Evolutionary conservation across 345 rosid species (phyloP).

Genomic region (Hibiscus tridactylites): DNA sequence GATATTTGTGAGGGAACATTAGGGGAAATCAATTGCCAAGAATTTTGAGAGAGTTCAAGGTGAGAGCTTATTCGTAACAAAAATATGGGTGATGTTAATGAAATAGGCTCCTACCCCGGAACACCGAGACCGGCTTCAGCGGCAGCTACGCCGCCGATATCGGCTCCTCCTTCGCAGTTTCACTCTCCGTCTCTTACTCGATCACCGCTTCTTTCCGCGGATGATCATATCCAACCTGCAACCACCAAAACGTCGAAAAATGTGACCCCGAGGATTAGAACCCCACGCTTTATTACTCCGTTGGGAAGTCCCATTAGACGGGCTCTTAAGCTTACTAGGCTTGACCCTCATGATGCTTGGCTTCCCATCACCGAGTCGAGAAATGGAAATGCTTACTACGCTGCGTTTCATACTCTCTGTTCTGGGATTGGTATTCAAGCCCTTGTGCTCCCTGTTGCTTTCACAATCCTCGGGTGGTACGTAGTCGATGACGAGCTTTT

Average conservation of each 20-base stretch:
- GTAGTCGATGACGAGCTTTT: background rate
- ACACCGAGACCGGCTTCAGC: background rate
- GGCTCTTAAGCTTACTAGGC: conserved; percentile 49
- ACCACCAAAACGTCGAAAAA: conserved; percentile 22
- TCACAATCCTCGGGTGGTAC: conserved; percentile 78
- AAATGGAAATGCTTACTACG: conserved; percentile 69
- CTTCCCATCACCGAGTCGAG: conserved; percentile 88
- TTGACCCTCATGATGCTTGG: conserved; percentile 75
- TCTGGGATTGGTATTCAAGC: conserved; percentile 83
- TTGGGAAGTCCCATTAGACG: conserved; percentile 44
- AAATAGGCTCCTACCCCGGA: conserved; percentile 13
- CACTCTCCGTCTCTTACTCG: conserved; percentile 66
- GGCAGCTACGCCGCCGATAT: conserved; percentile 33
- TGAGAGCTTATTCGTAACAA: background rate
- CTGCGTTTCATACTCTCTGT: conserved; percentile 78
- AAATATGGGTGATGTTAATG: conserved; percentile 28
- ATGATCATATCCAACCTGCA: conserved; percentile 29
- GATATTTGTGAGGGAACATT: background rate
- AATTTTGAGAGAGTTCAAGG: background rate
- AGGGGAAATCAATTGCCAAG: background rate
- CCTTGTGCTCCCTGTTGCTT: conserved; percentile 85
- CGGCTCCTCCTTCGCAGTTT: conserved; percentile 62
- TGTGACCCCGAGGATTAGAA: conserved; percentile 39
- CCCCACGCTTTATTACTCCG: conserved; percentile 59
- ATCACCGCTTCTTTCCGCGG: conserved; percentile 41